Base-by-base conservation (phyloP, 441 rosid species). In the Corymbia calophylla region DNA sequence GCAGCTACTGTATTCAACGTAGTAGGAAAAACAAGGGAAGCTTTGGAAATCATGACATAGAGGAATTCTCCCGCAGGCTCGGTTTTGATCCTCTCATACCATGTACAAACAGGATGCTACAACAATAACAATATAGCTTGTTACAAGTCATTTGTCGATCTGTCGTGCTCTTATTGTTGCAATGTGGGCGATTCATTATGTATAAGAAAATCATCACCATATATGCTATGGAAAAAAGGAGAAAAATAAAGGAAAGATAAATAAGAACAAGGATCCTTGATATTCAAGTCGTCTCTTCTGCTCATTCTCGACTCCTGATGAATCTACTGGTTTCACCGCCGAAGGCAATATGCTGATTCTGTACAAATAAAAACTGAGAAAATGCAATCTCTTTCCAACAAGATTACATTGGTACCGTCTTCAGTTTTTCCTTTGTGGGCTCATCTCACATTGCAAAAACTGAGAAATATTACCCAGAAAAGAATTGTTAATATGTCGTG, bases 1-100 rank as follows among this genome's bases (percentile, higher is more conserved):
- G 98, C 99, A 48, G 99, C 99, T 6, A 97, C 99, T 3, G 93
- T 95, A 17, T 94, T 96, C 90, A 97, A 92, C 92, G 92, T 97
- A 66, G 93, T 97, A 39, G 99, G 99, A 29, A 94, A 95, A 87
- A 94, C 92, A 88, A 93, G 99, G 89, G 96, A 95, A 89, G 98
- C 99, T 87, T 88, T 97, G 88, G 89, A 93, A 87, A 91, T 96
- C 60, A 92, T 95, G 96, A 88, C 96, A 84, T 89, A 21, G 54
- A 86, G 44, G 39, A 86, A 53, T 84, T 49, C 53, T 84, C 55
- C 35, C 23, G 25, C 35, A 5, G 55, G 87, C 44, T 49, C 2
- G 1, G 23, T 54, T 86, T 51, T n/a, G 23, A n/a, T 86, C 39
- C 60, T 49, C 44, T 54, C 44, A 53, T 53, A 53, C 60, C 55